Conservation (phyloP, 768 basidiomycete species). For the Podaxis mareebaensis region DNA sequence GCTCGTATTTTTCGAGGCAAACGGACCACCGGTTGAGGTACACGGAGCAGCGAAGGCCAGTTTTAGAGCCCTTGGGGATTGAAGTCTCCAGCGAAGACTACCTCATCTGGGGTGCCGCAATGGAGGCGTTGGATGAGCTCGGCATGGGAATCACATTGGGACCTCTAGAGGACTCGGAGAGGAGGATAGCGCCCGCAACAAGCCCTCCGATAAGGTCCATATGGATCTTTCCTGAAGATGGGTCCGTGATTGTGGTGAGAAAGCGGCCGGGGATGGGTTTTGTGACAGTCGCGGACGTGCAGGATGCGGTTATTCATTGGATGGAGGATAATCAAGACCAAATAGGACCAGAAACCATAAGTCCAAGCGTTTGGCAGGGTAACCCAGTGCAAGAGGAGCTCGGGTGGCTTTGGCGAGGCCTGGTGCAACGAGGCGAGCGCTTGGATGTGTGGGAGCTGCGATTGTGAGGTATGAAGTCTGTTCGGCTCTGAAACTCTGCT, state of each 20-base stretch:
- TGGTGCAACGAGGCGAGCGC: background rate
- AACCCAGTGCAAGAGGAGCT: background rate
- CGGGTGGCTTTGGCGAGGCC: background rate
- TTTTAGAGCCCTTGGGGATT: background rate
- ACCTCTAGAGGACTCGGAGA: background rate
- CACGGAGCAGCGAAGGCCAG: background rate
- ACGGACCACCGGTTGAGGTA: background rate
- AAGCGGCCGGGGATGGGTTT: background rate
- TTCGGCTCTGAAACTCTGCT: too few relatives aligned
- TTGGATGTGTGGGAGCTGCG: slow-evolving; percentile 11
- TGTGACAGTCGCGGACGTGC: background rate
- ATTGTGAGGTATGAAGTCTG: slow-evolving; percentile 8
- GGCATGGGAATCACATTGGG: background rate
- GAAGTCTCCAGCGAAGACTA: background rate
- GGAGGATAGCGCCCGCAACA: background rate
- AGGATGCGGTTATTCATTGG: background rate
- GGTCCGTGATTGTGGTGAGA: background rate
- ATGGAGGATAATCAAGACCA: background rate
- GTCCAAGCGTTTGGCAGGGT: background rate
- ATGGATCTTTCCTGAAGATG: background rate
- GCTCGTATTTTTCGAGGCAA: background rate
- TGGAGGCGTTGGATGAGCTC: background rate
- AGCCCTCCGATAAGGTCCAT: background rate
- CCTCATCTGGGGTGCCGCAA: background rate
- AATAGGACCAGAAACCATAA: too few relatives aligned